Evolutionary conservation across 208 protist genomes (phyloP).

Genomic region (Angomonas ambiguus): DNA sequence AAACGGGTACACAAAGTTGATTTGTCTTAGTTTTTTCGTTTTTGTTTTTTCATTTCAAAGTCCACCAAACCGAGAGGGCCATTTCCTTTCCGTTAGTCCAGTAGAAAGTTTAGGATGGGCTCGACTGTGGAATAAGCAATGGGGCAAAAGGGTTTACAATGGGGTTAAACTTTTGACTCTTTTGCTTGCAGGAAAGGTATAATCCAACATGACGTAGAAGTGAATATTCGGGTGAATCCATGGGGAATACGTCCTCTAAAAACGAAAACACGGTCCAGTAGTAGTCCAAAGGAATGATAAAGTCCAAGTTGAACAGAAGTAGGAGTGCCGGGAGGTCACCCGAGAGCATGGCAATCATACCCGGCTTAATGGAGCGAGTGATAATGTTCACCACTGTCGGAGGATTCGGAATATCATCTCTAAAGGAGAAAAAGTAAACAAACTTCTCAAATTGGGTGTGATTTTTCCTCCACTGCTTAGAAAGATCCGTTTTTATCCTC

Average conservation of each 20-base stretch:
- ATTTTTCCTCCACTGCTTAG: constrained; percentile 74
- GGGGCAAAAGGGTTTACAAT: constrained; percentile 26
- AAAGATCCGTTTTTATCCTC: constrained; percentile 81
- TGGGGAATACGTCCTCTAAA: constrained; percentile 46
- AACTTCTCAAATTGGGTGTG: constrained; percentile 88
- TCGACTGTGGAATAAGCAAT: background rate
- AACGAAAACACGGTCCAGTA: constrained; percentile 85
- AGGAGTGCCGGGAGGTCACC: constrained; percentile 66
- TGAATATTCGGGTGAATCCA: constrained; percentile 37
- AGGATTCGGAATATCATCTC: constrained; percentile 46
- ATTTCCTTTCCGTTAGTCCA: too few relatives aligned
- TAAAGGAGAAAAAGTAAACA: constrained; percentile 75
- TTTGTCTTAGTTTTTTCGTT: background rate
- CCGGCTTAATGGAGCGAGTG: constrained; percentile 75
- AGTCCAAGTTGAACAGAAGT: constrained; percentile 68
- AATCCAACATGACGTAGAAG: constrained; percentile 66
- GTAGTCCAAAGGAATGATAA: constrained; percentile 82
- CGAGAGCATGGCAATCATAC: constrained; percentile 74
- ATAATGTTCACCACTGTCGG: constrained; percentile 63
- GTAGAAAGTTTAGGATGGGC: background rate
- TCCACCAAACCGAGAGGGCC: too few relatives aligned
- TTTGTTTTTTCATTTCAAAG: background rate
- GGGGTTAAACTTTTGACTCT: constrained; percentile 57
- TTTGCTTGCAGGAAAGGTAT: constrained; percentile 47
- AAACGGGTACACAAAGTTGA: too few relatives aligned